phyloP scores from a whole-genome alignment of 163 green algal genomes.

The Volvox carteri region DNA sequence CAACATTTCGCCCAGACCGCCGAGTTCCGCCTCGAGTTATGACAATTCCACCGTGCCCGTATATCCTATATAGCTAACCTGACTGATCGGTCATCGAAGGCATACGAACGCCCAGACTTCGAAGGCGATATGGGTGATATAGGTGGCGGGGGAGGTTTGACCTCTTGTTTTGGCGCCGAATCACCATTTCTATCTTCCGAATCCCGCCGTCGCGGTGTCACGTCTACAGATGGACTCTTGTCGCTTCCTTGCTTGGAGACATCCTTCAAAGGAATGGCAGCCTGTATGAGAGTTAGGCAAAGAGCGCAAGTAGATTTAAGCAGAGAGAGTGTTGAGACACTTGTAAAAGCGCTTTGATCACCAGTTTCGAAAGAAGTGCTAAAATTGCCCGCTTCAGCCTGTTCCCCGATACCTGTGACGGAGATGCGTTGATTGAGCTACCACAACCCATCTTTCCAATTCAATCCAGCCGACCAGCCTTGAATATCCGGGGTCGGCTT shows the following conservation, averaged over 20 bases:
- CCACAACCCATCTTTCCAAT: conserved; percentile 21
- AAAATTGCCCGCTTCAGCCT: conserved; percentile 5
- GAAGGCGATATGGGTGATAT: conserved; percentile 18
- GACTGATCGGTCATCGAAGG: conserved; percentile 38
- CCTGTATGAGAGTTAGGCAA: background rate
- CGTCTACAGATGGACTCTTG: conserved; percentile 10
- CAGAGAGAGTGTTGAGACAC: no score
- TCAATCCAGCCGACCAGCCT: background rate
- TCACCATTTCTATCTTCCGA: background rate
- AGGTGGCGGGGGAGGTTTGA: background rate
- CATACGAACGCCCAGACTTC: conserved; percentile 30
- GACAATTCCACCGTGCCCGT: no score
- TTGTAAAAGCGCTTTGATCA: no score
- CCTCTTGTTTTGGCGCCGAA: background rate
- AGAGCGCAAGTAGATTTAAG: background rate
- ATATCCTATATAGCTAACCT: no score
- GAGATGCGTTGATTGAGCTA: conserved; percentile 17
- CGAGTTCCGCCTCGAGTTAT: no score
- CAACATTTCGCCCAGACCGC: no score
- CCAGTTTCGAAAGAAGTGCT: no score
- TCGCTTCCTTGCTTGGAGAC: conserved; percentile 8
- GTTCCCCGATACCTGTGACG: conserved; percentile 20
- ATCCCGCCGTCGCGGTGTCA: background rate
- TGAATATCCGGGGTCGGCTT: background rate
- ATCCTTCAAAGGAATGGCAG: conserved; percentile 17